Percentiles rank a stretch among this genome's conserved stretches.
Evolutionary conservation across 352 stramenopile genomes (phyloP).

Genomic region (Lagenidium giganteum): DNA sequence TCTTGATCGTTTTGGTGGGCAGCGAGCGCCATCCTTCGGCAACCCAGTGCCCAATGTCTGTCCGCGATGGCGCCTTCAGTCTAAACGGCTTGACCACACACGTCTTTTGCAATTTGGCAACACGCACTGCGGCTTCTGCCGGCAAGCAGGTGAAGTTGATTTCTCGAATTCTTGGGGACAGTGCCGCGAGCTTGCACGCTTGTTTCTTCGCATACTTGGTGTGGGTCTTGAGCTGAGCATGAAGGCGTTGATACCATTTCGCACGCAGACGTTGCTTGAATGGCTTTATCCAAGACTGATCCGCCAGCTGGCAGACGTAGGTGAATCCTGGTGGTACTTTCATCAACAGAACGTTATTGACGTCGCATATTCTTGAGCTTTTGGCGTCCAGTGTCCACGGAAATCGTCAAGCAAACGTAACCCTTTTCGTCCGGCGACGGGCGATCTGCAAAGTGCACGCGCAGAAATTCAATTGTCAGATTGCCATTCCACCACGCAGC

Average conservation of each 20-base stretch:
- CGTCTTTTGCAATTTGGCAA: too few species aligned
- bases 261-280: slow-evolving; percentile 3
- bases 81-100: too few species aligned
- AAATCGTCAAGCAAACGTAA: slow-evolving; percentile 11
- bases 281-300: slow-evolving; percentile 3
- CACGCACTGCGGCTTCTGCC: too few species aligned
- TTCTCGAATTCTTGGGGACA: too few species aligned
- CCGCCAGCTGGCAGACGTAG: slow-evolving; percentile 6
- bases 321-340: slow-evolving; percentile 6
- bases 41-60: too few species aligned
- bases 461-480: slow-evolving; percentile 3
- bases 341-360: not conserved
- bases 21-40: too few species aligned
- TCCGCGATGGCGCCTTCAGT: too few species aligned
- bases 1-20: too few species aligned
- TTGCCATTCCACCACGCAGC: slow-evolving; percentile 14
- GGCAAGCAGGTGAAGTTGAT: too few species aligned
- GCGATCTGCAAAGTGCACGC: slow-evolving; percentile 4
- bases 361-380: not conserved
- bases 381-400: slow-evolving; percentile 3
- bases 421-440: not conserved
- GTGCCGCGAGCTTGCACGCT: too few species aligned
- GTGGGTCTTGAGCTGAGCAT: too few species aligned
- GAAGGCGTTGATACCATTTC: not conserved
- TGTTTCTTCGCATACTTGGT: too few species aligned